Percentiles rank a stretch among this genome's conserved stretches.
Evolutionary conservation across 2,329 filamentous ascomycete genomes (phyloP).

Genomic region (Xenoacremonium recifei): DNA sequence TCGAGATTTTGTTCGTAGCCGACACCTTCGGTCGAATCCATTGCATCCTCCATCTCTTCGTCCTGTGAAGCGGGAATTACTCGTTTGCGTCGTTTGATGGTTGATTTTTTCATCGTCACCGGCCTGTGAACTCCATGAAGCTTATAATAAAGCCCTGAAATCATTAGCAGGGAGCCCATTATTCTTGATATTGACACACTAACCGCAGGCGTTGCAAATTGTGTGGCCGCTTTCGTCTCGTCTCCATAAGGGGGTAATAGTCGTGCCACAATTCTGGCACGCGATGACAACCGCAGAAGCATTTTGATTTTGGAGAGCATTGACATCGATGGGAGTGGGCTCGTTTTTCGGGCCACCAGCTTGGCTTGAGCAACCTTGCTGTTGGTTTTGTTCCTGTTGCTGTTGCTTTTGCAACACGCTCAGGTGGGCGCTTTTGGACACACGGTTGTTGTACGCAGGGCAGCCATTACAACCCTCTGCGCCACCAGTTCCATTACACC

Average conservation of each 20-base stretch:
- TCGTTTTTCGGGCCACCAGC: constrained; percentile 23
- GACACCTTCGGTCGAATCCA: constrained; percentile 41
- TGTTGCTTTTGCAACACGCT: constrained; percentile 54
- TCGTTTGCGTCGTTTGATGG: constrained; percentile 93
- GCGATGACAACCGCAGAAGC: constrained; percentile 64
- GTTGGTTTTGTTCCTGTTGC: constrained; percentile 42
- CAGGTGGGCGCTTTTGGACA: constrained; percentile 81
- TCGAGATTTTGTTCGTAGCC: constrained; percentile 41
- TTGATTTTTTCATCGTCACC: constrained; percentile 97
- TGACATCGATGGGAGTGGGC: constrained; percentile 32
- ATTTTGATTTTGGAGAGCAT: constrained; percentile 31
- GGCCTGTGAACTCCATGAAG: constrained; percentile 91
- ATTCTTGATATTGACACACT: constrained; percentile 33
- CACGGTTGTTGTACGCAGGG: constrained; percentile 94
- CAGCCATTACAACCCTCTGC: constrained; percentile 94
- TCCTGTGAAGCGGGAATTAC: constrained; percentile 76
- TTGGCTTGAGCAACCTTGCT: constrained; percentile 33
- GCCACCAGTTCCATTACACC: constrained; percentile 94
- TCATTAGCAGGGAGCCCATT: constrained; percentile 7
- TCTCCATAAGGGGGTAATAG: constrained; percentile 93
- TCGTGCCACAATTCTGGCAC: constrained; percentile 96
- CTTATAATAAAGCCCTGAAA: constrained; percentile 86
- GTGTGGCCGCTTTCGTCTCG: constrained; percentile 92
- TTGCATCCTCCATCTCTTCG: constrained; percentile 48
- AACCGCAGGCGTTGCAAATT: constrained; percentile 98